Base-by-base conservation (phyloP, 2,329 filamentous ascomycete genomes). In the Epichloe sibirici region DNA sequence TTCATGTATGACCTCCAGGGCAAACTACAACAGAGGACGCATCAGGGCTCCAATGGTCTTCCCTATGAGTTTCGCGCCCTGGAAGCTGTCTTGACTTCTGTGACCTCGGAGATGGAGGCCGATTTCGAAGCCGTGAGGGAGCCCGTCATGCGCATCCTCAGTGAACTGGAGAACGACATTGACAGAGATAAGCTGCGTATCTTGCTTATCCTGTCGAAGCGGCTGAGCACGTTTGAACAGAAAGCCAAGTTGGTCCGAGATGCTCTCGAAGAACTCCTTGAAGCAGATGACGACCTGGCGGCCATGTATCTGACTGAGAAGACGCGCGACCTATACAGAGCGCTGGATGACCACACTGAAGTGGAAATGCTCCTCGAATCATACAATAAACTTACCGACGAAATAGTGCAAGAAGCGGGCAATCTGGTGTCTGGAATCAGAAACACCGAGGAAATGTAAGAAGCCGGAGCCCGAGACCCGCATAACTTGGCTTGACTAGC, bases 1-100 rank as follows among this genome's bases (percentile, higher is more conserved):
- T 98, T 98, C 71, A 95, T 98, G 82, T 96, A 97, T 69, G 93
- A 97, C 64, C 73, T 98, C 21, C 90, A 97, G 67, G 88, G 88
- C 12, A 95, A 95, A 65, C 74, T 98, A 45, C 85, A 88, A 57
- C 89, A 95, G 64, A 91, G 90, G 66, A 59, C 65, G 13, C 47
- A 57, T 2, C 73, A 77, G 1, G 69, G 73, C n/a, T 77, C 80
- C 15, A 78, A 77, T 38, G 79, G 81, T 2, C 76, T 98, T 5
- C 88, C 93, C 0, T 98, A 98, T 68, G 93, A 98, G 67, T 95
- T 97, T 68, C 86, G 93, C 31, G 93, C 93, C 4, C 79, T 98
- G 17, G 93, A 98, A 76, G 89, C 93, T 0, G 90, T 97, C 12
- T 75, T 98, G 55, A 93, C 95, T 56, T 95, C 88, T 38, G 93